Evolutionary conservation across 345 rosid genomes (phyloP), one percentile per base, ranked within the genome.

Genomic region (Gossypium raimondii): DNA sequence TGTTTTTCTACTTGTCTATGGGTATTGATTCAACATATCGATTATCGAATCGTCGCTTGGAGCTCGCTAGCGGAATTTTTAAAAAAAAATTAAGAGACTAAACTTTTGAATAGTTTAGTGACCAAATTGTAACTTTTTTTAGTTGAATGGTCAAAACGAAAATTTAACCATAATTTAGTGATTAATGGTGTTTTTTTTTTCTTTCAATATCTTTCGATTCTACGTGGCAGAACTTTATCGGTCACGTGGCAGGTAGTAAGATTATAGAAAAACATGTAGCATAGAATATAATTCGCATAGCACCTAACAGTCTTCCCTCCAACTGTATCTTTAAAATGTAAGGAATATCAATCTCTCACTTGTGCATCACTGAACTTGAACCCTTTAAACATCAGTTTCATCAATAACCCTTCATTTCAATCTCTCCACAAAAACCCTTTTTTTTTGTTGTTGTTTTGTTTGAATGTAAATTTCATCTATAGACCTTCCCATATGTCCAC

Each of bases 401-500:
- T 44, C 17, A 12, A 44, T 7, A 43, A 65, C 29, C 72, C 38
- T 29, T 63, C 38, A 9, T 18, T 64, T 24, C 24, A 41, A 9
- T 64, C 68, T 64, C 50, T n/a, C 47, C 47, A 16, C 12, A n/a
- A 60, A 3, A 60, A 11, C 59, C 24, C 24, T 0, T 7, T 14
- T 18, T 18, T 25, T 44, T 68, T 78, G 7, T 56, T 56, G 10
- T 18, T 56, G 60, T 34, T 45, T 45, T 45, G 12, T 45, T 45
- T 58, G 80, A 79, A 81, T 78, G 79, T 79, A 64, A 78, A 68
- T 48, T 75, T 67, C 27, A 45, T 53, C 50, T 20, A 50, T 14
- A 22, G 11, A 62, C 64, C 71, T 24, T 53, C 67, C 25, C 12
- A 75, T 16, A 88, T 84, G 85, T 82, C 79, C 57, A 67, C 64